These are phyloP conservation scores for Lyophyllum shimeji DNA, from an alignment of 768 basidiomycete genomes.

Conservation along the genomic window DNA sequence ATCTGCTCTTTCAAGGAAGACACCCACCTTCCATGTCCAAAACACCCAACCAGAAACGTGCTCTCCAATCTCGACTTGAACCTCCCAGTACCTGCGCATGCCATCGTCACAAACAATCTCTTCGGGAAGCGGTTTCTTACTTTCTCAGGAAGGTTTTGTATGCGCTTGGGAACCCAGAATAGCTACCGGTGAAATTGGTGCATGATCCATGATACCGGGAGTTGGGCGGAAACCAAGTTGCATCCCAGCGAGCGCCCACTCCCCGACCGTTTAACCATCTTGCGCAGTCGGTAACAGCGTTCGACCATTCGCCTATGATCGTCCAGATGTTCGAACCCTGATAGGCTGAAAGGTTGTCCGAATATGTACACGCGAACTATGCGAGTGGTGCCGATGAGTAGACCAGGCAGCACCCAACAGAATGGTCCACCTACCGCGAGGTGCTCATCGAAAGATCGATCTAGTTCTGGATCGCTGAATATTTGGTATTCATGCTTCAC, in stretches of 20 bases:
- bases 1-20: slow-evolving; percentile 8
- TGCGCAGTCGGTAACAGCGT: slow-evolving; percentile 72
- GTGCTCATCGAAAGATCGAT: slow-evolving; percentile 55
- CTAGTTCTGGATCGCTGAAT: slow-evolving; percentile 58
- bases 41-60: slow-evolving; percentile 69
- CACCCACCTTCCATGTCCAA: slow-evolving; percentile 76
- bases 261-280: slow-evolving; percentile 79
- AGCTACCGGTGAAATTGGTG: slow-evolving; percentile 59
- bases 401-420: neutral
- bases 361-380: slow-evolving; percentile 56
- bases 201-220: slow-evolving; percentile 60
- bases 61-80: slow-evolving; percentile 75
- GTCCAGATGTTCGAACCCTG: slow-evolving; percentile 66
- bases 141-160: slow-evolving; percentile 65
- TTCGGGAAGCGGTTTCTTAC: too few relatives aligned
- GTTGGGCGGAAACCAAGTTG: slow-evolving; percentile 43
- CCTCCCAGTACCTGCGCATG: slow-evolving; percentile 69
- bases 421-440: slow-evolving; percentile 40
- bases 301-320: slow-evolving; percentile 80
- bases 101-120: too few relatives aligned
- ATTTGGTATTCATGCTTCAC: slow-evolving; percentile 72
- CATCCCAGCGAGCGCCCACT: slow-evolving; percentile 70
- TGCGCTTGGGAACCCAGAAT: slow-evolving; percentile 52
- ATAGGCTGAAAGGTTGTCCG: slow-evolving; percentile 43
- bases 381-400: neutral